Evolutionary conservation across 2,329 filamentous ascomycete genomes (phyloP), one percentile per base, ranked within the genome.

Genomic region (Metarhizium sp.): DNA sequence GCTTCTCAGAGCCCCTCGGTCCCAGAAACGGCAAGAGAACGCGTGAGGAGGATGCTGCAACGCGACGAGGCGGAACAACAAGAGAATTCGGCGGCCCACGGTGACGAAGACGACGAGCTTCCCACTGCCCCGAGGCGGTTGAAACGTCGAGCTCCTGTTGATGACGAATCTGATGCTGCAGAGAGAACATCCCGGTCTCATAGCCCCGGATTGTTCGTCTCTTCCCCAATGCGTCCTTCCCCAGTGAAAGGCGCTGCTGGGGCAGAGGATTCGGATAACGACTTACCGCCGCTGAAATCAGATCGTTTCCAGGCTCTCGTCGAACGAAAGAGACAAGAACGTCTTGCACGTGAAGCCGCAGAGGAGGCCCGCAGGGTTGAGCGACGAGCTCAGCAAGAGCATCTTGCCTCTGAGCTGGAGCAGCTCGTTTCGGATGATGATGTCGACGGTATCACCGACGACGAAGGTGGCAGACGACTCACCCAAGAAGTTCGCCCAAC

Each of bases 271-370:
- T 74, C 70, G 2, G 78, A 81, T 25, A 71, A 72, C 10, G 76
- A 80, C 6, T 56, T 81, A 1, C 75, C 80, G 6, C 59, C 70
- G 11, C 59, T 70, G 54, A 73, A 78, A 58, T 79, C 82, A 51
- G 75, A 80, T 45, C 82, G 86, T 5, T 85, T 95, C 63, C 76
- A 84, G 58, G 87, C 86, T 7, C 79, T 95, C 0, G 80, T 94
- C 11, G 83, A 84, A 49, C 81, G 83, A 62, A 94, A 92, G 65
- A 81, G 85, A 51, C 79, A 85, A 59, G 86, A 94, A 65, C 80
- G 86, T 7, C 73, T 85, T 40, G 86, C 81, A 4, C 82, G 78
- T 52, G 86, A 94, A 63, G 82, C 80, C 20, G 78, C 79, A 58
- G 75, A 79, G 57, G 77, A 76, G 53, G 74, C 71, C 38, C 75